Percentiles rank a stretch among this genome's conserved stretches.
Evolutionary conservation across 2,329 filamentous ascomycete genomes (phyloP).

Genomic region (Diplodia sapinea): DNA sequence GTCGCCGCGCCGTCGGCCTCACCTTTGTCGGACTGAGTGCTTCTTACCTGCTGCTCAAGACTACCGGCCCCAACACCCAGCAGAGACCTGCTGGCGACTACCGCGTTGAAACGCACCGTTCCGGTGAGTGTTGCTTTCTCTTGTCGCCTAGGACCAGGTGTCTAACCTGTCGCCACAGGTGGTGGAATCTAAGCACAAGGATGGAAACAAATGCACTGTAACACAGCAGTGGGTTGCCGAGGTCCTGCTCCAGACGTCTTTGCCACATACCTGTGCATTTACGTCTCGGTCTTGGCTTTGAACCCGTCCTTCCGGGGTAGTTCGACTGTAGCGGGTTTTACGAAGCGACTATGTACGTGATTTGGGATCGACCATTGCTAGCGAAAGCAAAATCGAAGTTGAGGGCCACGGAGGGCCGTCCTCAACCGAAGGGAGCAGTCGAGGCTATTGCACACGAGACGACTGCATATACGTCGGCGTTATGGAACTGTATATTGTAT

Average conservation of each 20-base stretch:
- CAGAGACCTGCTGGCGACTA: conserved; percentile 33
- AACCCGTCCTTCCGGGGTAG: neutral
- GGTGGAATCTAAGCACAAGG: conserved; percentile 17
- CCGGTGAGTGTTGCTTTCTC: conserved; percentile 3
- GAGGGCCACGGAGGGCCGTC: neutral
- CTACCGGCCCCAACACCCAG: conserved; percentile 39
- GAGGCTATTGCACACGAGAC: neutral
- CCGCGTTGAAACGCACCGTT: conserved; percentile 27
- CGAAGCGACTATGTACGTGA: neutral
- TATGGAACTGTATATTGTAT: neutral
- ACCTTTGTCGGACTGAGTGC: conserved; percentile 43
- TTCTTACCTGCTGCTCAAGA: conserved; percentile 44
- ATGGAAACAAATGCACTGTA: neutral
- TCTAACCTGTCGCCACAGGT: conserved; percentile 6
- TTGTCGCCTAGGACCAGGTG: neutral
- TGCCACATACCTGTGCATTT: neutral
- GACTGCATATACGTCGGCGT: conserved; percentile 18
- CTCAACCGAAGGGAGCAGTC: neutral
- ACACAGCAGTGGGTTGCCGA: neutral
- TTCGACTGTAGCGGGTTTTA: neutral
- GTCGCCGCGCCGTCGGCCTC: conserved; percentile 43
- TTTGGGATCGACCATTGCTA: neutral
- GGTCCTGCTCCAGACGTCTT: neutral
- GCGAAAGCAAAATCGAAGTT: neutral
- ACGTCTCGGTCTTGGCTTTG: neutral